Percentiles rank a stretch among this genome's conserved stretches.
These are phyloP conservation scores for Syzygium aromaticum DNA, from an alignment of 345 rosid genomes.

Conservation along the genomic window DNA sequence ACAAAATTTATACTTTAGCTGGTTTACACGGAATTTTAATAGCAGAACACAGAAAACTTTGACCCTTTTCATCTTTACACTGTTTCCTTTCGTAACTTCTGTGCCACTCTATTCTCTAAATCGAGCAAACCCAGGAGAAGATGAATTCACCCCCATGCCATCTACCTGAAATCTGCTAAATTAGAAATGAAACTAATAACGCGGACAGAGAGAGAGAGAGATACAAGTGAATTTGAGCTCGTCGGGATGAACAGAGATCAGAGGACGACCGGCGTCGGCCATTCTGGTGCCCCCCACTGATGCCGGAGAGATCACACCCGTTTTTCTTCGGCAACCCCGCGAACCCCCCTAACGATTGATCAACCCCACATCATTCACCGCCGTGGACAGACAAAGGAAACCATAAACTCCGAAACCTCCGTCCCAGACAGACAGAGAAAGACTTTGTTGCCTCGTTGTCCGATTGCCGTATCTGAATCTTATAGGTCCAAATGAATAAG, in stretches of 20 bases:
- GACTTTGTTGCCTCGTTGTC: neutral
- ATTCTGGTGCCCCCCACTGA: neutral
- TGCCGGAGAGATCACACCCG: neutral
- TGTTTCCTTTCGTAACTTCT: neutral
- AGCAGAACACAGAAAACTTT: neutral
- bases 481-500: neutral
- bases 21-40: neutral
- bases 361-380: neutral
- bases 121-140: neutral
- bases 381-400: neutral
- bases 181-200: neutral
- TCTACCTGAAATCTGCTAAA: neutral
- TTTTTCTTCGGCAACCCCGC: neutral
- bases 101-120: neutral
- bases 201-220: neutral
- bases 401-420: neutral
- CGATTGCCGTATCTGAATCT: neutral
- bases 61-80: neutral
- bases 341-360: neutral
- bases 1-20: neutral
- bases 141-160: neutral
- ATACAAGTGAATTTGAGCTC: slow-evolving; percentile 74
- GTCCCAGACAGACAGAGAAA: neutral
- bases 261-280: slow-evolving; percentile 41
- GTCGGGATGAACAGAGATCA: slow-evolving; percentile 80